phyloP scores from a whole-genome alignment of 352 stramenopile species.

The Globisporangium rhizosaccharum region DNA sequence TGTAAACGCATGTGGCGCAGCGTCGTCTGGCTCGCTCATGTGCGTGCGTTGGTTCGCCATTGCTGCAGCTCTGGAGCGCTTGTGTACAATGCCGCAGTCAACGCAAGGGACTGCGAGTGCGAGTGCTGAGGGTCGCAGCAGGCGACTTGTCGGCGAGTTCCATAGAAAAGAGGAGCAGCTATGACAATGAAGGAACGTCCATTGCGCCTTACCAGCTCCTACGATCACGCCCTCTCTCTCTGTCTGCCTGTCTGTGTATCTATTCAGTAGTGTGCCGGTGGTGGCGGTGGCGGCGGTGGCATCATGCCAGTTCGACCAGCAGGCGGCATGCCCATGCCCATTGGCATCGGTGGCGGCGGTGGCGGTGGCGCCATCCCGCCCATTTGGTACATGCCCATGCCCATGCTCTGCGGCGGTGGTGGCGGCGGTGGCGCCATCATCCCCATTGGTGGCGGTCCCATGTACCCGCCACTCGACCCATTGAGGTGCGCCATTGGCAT shows the following conservation, averaged over 20 bases:
- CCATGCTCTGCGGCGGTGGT: constrained; percentile 24
- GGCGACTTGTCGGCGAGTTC: too few species aligned
- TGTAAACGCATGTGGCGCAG: background rate
- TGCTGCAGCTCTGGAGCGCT: background rate
- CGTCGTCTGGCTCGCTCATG: background rate
- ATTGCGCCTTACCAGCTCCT: too few species aligned
- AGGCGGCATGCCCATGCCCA: constrained; percentile 16
- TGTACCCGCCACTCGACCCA: constrained; percentile 22
- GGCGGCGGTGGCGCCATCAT: constrained; percentile 24
- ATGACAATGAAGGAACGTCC: too few species aligned
- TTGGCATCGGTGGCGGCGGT: constrained; percentile 25
- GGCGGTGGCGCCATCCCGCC: constrained; percentile 17
- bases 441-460: constrained; percentile 25
- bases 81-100: too few species aligned
- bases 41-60: constrained; percentile 1
- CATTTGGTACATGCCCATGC: constrained; percentile 9
- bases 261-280: constrained; percentile 25
- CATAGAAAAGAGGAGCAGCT: too few species aligned
- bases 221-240: constrained; percentile 1
- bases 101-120: too few species aligned
- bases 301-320: constrained; percentile 4
- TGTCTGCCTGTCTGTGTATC: background rate
- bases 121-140: too few species aligned
- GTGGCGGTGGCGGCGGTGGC: constrained; percentile 46
- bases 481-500: constrained; percentile 18